Evolutionary conservation across 108 stramenopile genomes (phyloP).

Genomic region (Fragilaria radians): DNA sequence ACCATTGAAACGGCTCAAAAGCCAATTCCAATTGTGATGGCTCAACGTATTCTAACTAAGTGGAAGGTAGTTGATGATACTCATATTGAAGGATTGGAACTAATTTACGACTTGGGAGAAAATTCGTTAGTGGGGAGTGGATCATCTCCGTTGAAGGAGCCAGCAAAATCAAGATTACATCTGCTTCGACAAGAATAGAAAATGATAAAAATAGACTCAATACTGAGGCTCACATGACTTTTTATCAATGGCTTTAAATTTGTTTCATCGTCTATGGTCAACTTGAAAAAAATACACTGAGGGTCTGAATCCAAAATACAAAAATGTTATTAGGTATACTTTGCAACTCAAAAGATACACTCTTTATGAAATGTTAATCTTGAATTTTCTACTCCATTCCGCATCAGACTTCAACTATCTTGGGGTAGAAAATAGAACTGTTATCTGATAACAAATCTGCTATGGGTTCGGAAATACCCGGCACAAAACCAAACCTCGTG

Average conservation of each 20-base stretch:
- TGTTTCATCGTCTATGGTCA: no score
- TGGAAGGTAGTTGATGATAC: constrained; percentile 39
- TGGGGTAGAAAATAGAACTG: constrained; percentile 61
- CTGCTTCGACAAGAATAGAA: constrained; percentile 9
- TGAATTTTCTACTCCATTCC: not conserved
- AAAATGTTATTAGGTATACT: no score
- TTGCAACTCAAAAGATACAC: constrained; percentile 1
- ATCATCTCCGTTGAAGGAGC: not conserved
- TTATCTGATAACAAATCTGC: constrained; percentile 44
- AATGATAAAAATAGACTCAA: not conserved
- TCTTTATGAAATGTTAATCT: not conserved
- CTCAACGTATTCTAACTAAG: constrained; percentile 62
- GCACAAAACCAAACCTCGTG: constrained; percentile 73
- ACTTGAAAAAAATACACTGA: no score
- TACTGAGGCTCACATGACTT: no score
- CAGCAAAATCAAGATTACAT: constrained; percentile 26
- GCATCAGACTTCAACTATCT: constrained; percentile 42
- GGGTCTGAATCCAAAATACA: no score
- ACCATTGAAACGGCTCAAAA: constrained; percentile 28
- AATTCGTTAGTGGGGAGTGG: constrained; percentile 30
- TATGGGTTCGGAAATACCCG: constrained; percentile 54
- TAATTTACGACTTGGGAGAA: constrained; percentile 52
- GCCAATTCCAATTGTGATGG: constrained; percentile 59
- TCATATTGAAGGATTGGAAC: constrained; percentile 57
- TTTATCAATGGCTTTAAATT: no score